Evolutionary conservation across 176 grass and related monocot genomes (phyloP).

Genomic region (Areca catechu): DNA sequence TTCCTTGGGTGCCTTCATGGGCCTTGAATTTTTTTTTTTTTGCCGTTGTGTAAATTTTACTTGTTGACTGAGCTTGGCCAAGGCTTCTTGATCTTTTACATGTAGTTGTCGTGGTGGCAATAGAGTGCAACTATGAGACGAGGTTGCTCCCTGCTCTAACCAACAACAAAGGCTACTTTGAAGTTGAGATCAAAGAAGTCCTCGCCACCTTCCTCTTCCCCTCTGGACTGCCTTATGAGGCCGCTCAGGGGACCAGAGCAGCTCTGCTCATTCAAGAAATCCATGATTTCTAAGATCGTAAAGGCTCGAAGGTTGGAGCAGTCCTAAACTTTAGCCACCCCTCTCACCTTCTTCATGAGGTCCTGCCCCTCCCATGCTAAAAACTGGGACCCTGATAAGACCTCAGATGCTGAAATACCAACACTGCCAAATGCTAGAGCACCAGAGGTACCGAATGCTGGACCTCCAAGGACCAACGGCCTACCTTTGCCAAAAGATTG

Average conservation of each 20-base stretch:
- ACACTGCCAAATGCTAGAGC: too few relatives aligned
- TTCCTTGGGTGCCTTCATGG: too few relatives aligned
- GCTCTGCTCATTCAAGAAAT: conserved; percentile 26
- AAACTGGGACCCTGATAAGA: too few relatives aligned
- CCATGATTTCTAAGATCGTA: conserved; percentile 24
- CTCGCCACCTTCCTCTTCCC: neutral
- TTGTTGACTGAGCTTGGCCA: too few relatives aligned
- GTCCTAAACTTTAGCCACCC: conserved; percentile 22
- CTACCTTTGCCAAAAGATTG: conserved; percentile 2
- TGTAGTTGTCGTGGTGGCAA: conserved; percentile 33
- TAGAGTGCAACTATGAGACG: conserved; percentile 14
- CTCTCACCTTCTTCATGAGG: conserved; percentile 27
- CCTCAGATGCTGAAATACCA: too few relatives aligned
- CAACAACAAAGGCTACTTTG: conserved; percentile 21
- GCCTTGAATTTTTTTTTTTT: too few relatives aligned
- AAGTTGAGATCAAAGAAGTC: conserved; percentile 7
- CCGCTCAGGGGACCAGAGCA: conserved; percentile 30
- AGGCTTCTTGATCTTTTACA: too few relatives aligned
- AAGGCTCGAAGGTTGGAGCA: too few relatives aligned
- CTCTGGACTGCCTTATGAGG: conserved; percentile 21
- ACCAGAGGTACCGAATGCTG: too few relatives aligned
- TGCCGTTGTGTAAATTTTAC: too few relatives aligned
- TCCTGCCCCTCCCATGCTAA: conserved; percentile 1
- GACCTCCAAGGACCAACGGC: neutral
- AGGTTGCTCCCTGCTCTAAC: conserved; percentile 11